Conservation (phyloP, 1,139 yeast genomes). For the Scheffersomyces insectosa region DNA sequence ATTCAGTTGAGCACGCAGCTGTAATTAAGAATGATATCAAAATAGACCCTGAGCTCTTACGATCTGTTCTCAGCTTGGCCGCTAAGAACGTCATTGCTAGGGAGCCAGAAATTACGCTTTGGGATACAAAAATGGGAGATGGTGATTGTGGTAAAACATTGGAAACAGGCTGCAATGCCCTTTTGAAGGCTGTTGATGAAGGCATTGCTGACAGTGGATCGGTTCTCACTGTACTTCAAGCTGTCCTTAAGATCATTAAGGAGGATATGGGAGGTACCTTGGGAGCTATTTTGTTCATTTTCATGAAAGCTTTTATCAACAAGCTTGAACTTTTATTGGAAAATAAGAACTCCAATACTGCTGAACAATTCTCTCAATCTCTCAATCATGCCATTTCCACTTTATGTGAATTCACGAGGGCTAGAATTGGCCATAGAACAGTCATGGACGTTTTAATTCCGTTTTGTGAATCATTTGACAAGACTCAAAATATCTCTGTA, state of each 20-base stretch:
- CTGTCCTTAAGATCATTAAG: constrained; percentile 41
- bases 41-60: constrained; percentile 31
- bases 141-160: constrained; percentile 55
- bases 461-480: constrained; percentile 32
- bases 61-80: constrained; percentile 31
- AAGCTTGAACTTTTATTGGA: constrained; percentile 24
- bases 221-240: constrained; percentile 27
- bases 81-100: constrained; percentile 37
- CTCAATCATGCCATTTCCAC: constrained; percentile 32
- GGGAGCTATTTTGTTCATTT: constrained; percentile 51
- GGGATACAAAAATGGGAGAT: constrained; percentile 54
- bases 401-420: constrained; percentile 44
- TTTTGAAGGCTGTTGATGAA: constrained; percentile 21
- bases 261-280: constrained; percentile 58
- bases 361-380: constrained; percentile 28
- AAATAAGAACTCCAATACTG: constrained; percentile 11
- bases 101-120: constrained; percentile 49
- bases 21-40: constrained; percentile 23
- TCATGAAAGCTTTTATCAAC: constrained; percentile 42
- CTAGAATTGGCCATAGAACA: constrained; percentile 52
- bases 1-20: constrained; percentile 27
- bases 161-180: constrained; percentile 42
- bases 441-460: constrained; percentile 57
- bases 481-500: constrained; percentile 17
- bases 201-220: constrained; percentile 28